These are phyloP conservation scores for Cichorium intybus DNA, from an alignment of 140 eudicot species.

Conservation along the genomic window DNA sequence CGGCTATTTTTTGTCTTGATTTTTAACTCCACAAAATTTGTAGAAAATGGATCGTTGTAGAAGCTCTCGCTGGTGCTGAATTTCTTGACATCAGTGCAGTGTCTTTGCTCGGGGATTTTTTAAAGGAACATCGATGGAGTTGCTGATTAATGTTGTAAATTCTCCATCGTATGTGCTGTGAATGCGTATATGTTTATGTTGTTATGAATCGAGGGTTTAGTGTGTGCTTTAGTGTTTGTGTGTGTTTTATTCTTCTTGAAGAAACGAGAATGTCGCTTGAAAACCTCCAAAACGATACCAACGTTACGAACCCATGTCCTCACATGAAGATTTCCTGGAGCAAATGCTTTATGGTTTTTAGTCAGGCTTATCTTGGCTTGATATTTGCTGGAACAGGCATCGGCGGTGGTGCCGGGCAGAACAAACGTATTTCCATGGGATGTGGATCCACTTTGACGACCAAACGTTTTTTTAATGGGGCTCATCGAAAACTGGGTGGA, in stretches of 20 bases:
- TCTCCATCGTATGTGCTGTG: conserved; percentile 23
- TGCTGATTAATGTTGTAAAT: too few species aligned
- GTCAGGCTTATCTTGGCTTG: conserved; percentile 47
- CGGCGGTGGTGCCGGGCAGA: not conserved
- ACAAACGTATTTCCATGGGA: conserved; percentile 34
- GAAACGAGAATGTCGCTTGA: conserved; percentile 38
- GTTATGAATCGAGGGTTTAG: conserved; percentile 23
- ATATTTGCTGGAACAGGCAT: conserved; percentile 30
- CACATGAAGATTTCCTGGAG: conserved; percentile 55
- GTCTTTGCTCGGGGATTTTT: too few species aligned
- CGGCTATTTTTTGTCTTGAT: too few species aligned
- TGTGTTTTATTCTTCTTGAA: not conserved
- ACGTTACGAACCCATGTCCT: conserved; percentile 27
- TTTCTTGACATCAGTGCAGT: too few species aligned
- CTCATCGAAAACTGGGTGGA: conserved; percentile 97
- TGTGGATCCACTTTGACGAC: conserved; percentile 37
- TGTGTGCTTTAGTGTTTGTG: conserved; percentile 7
- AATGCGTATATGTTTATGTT: conserved; percentile 6
- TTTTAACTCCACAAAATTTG: too few species aligned
- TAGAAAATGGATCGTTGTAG: too few species aligned
- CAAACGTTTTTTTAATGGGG: conserved; percentile 58
- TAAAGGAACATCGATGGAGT: too few species aligned
- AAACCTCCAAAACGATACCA: conserved; percentile 27
- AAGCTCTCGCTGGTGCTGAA: too few species aligned
- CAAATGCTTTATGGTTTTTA: conserved; percentile 65